These are phyloP conservation scores for Keithomyces neogunnii DNA, from an alignment of 2,329 filamentous ascomycete genomes.

Conservation along the genomic window DNA sequence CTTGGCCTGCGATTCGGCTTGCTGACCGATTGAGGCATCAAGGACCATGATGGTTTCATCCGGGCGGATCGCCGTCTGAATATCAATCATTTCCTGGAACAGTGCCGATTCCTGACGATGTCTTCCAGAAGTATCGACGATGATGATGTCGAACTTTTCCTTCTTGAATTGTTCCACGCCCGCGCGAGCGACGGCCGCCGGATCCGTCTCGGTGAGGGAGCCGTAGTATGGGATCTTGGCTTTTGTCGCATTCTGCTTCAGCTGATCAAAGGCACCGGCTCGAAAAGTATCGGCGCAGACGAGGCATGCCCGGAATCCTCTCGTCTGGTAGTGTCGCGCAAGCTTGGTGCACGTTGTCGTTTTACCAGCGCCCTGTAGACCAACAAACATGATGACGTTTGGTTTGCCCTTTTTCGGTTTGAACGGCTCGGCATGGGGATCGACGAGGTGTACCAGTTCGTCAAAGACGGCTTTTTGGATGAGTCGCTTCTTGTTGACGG, in stretches of 20 bases:
- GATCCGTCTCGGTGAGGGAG: conserved; percentile 91
- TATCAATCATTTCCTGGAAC: conserved; percentile 97
- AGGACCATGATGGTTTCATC: conserved; percentile 99
- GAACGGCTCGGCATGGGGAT: conserved; percentile 91
- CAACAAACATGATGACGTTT: conserved; percentile 99
- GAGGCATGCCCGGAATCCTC: conserved; percentile 86
- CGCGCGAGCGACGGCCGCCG: conserved; percentile 84
- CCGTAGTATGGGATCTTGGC: conserved; percentile 99
- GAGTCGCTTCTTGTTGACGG: conserved; percentile 95
- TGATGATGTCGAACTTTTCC: conserved; percentile 96
- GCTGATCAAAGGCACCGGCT: conserved; percentile 93
- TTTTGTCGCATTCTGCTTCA: conserved; percentile 98
- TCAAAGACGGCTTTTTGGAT: conserved; percentile 98
- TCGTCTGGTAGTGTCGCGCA: conserved; percentile 85
- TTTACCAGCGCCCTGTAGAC: conserved; percentile 94
- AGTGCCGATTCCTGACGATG: conserved; percentile 92
- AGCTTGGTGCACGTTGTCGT: conserved; percentile 98
- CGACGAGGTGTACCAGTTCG: conserved; percentile 89
- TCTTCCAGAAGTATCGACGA: conserved; percentile 92
- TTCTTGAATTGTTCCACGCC: conserved; percentile 99
- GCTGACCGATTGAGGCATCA: conserved; percentile 92
- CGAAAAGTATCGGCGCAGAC: conserved; percentile 98
- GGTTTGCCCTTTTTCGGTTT: conserved; percentile 93
- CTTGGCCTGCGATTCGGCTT: conserved; percentile 86
- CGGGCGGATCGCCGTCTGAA: conserved; percentile 80